Evolutionary conservation across 768 basidiomycete species (phyloP).

Genomic region (Russula griseocarnosa): DNA sequence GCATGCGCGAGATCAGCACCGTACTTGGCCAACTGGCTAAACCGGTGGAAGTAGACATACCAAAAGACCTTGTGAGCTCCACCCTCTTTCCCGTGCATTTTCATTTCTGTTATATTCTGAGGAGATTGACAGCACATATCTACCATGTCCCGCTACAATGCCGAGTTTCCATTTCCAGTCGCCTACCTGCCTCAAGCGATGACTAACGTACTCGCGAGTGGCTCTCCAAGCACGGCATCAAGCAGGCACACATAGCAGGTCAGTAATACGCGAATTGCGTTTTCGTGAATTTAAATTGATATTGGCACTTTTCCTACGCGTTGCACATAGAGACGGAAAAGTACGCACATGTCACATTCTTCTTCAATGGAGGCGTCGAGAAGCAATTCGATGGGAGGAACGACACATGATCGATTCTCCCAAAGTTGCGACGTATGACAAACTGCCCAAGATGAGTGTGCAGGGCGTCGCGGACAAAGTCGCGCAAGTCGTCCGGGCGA

Average conservation of each 20-base stretch:
- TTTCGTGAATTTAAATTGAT: not conserved
- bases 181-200: slow-evolving; percentile 94
- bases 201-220: slow-evolving; percentile 96
- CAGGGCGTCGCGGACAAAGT: slow-evolving; percentile 88
- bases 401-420: slow-evolving; percentile 87
- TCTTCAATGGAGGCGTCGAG: slow-evolving; percentile 96
- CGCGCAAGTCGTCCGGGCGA: slow-evolving; percentile 70
- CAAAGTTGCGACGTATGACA: slow-evolving; percentile 92
- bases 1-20: slow-evolving; percentile 86
- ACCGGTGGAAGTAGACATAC: slow-evolving; percentile 78
- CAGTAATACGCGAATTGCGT: slow-evolving; percentile 21
- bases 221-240: slow-evolving; percentile 71
- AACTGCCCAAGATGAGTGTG: slow-evolving; percentile 85
- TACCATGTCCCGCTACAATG: slow-evolving; percentile 92
- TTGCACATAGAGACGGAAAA: slow-evolving; percentile 84
- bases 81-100: not conserved
- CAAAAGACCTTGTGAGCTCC: slow-evolving; percentile 66
- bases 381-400: slow-evolving; percentile 84
- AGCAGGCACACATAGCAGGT: slow-evolving; percentile 88
- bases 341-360: slow-evolving; percentile 96
- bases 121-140: slow-evolving; percentile 59
- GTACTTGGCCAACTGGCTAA: slow-evolving; percentile 80
- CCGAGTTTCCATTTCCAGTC: slow-evolving; percentile 82
- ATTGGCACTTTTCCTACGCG: not conserved
- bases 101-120: not conserved